Percentiles rank a stretch among this genome's conserved stretches.
Conservation (phyloP, 108 stramenopile genomes). For the Cyclotella sp. region DNA sequence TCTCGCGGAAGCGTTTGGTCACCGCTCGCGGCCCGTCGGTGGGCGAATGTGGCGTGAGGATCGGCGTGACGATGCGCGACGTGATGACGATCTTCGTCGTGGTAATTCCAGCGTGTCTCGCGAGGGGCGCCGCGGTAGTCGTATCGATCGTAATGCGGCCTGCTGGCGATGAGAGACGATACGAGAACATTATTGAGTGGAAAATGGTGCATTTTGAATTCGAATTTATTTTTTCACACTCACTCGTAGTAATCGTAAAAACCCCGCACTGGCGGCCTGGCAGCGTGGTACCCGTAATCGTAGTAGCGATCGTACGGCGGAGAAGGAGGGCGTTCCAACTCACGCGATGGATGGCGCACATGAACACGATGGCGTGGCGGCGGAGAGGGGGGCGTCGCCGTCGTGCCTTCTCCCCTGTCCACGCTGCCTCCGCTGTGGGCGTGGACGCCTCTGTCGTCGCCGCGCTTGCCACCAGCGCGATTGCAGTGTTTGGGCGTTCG, state of each 20-base stretch:
- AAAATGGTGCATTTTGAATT: background rate
- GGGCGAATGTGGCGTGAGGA: background rate
- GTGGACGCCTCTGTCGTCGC: background rate
- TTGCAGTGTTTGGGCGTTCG: constrained; percentile 24
- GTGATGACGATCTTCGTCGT: constrained; percentile 2
- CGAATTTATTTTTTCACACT: background rate
- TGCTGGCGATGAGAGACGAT: too few relatives aligned
- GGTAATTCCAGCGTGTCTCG: background rate
- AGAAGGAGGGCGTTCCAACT: background rate
- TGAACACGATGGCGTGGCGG: background rate
- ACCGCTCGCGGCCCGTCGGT: background rate
- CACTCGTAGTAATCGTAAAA: constrained; percentile 21
- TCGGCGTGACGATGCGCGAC: background rate
- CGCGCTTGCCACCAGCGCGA: constrained; percentile 1
- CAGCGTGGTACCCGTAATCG: background rate
- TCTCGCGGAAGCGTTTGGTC: too few relatives aligned
- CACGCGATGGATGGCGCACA: background rate
- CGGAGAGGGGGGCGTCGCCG: background rate
- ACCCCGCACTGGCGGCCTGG: background rate
- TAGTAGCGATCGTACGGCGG: constrained; percentile 13
- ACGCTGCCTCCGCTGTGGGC: background rate
- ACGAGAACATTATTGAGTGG: too few relatives aligned
- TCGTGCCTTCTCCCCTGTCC: background rate
- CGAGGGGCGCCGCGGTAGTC: constrained; percentile 4
- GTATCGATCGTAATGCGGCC: constrained; percentile 8